A percentile compares a stretch with the other conserved stretches of the same genome.
phyloP scores from a whole-genome alignment of 768 basidiomycete species.

The Cystoderma amianthinum region DNA sequence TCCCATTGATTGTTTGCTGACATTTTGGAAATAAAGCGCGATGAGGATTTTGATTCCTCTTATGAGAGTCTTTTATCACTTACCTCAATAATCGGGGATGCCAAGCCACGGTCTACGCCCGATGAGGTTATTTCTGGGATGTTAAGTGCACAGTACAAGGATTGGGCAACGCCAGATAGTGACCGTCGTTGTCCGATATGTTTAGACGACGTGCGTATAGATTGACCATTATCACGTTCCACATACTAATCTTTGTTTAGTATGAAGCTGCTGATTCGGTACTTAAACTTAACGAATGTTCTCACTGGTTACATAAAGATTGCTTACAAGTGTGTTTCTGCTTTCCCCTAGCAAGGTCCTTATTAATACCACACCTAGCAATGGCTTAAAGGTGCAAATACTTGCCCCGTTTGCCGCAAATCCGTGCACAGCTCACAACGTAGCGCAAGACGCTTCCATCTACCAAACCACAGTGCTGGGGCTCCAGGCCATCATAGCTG shows the following conservation, averaged over 20 bases:
- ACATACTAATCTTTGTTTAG: slow-evolving; percentile 26
- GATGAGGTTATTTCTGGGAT: slow-evolving; percentile 51
- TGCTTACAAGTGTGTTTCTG: slow-evolving; percentile 56
- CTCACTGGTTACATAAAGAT: slow-evolving; percentile 75
- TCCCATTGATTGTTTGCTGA: slow-evolving; percentile 2
- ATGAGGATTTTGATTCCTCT: slow-evolving; percentile 71
- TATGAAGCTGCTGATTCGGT: slow-evolving; percentile 58
- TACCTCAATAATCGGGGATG: slow-evolving; percentile 60
- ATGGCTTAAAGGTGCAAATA: slow-evolving; percentile 74
- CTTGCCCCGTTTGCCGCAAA: slow-evolving; percentile 78
- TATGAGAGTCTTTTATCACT: slow-evolving; percentile 65
- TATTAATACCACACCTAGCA: slow-evolving; percentile 33
- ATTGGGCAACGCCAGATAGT: slow-evolving; percentile 60
- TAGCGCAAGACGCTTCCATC: too few relatives aligned
- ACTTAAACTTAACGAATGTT: slow-evolving; percentile 60
- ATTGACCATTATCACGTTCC: slow-evolving; percentile 1
- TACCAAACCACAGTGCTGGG: too few relatives aligned
- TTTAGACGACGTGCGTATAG: slow-evolving; percentile 64
- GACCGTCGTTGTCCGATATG: slow-evolving; percentile 81
- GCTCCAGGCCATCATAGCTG: too few relatives aligned
- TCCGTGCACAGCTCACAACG: slow-evolving; percentile 39
- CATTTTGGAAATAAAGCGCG: slow-evolving; percentile 37
- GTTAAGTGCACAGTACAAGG: slow-evolving; percentile 56
- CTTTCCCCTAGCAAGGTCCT: background rate
- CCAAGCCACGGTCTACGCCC: slow-evolving; percentile 56